phyloP scores from a whole-genome alignment of 2,329 filamentous ascomycete species.

The Penicillium sp. region DNA sequence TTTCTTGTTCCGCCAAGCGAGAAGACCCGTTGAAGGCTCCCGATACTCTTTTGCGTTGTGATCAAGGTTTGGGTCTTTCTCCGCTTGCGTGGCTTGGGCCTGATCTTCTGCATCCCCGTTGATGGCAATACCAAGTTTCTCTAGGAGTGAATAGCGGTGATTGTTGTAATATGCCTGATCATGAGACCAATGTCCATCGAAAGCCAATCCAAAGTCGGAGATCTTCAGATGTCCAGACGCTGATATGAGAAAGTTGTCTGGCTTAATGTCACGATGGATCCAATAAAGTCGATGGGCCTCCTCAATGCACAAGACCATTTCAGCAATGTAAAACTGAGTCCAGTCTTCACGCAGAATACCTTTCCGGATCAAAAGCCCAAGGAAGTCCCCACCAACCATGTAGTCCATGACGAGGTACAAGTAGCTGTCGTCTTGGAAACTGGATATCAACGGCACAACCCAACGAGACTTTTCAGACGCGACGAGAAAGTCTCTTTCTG shows the following conservation, averaged over 20 bases:
- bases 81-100: conserved; percentile 55
- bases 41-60: conserved; percentile 28
- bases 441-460: conserved; percentile 86
- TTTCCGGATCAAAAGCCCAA: conserved; percentile 83
- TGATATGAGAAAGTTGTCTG: conserved; percentile 94
- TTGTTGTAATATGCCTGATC: conserved; percentile 85
- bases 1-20: conserved; percentile 72
- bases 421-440: conserved; percentile 84
- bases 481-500: conserved; percentile 90
- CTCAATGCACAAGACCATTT: conserved; percentile 95
- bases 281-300: conserved; percentile 86
- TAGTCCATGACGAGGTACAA: conserved; percentile 98
- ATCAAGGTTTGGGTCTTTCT: conserved; percentile 17
- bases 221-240: conserved; percentile 91
- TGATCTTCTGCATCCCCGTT: conserved; percentile 76
- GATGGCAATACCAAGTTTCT: conserved; percentile 75
- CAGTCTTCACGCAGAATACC: conserved; percentile 79
- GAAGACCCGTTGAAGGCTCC: conserved; percentile 56
- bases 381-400: conserved; percentile 94
- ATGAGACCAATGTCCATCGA: conserved; percentile 94
- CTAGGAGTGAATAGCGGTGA: conserved; percentile 78
- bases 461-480: conserved; percentile 85
- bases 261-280: conserved; percentile 96
- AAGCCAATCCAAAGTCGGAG: conserved; percentile 93
- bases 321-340: conserved; percentile 85